Evolutionary conservation across 2,329 filamentous ascomycete species (phyloP).

Genomic region (Endothia cerciana): DNA sequence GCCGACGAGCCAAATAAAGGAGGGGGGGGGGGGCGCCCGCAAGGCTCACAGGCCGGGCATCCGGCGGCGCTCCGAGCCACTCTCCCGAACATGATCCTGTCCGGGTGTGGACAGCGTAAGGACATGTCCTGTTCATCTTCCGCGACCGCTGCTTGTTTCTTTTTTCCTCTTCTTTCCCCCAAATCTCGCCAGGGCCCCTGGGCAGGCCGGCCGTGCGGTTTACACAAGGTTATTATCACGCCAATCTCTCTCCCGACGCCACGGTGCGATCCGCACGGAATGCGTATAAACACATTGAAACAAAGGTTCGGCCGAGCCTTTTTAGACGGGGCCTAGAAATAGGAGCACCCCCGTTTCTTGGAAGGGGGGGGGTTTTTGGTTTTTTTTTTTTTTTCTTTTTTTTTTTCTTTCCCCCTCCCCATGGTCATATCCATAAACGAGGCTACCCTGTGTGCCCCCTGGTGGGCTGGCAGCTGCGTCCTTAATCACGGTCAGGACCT

Average conservation of each 20-base stretch:
- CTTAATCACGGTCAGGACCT: neutral
- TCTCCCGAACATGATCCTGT: too few relatives aligned
- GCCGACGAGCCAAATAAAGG: too few relatives aligned
- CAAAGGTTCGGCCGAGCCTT: neutral
- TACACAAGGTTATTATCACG: neutral
- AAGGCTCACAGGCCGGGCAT: too few relatives aligned
- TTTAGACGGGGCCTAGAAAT: neutral
- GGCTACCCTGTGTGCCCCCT: neutral
- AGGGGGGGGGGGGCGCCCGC: too few relatives aligned
- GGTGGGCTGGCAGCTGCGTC: neutral
- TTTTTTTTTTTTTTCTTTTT: neutral
- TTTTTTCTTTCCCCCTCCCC: neutral
- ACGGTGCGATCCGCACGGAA: conserved; percentile 6
- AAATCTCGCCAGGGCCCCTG: neutral
- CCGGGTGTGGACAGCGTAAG: too few relatives aligned
- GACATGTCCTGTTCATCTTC: too few relatives aligned
- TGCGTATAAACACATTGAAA: neutral
- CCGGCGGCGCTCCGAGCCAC: too few relatives aligned
- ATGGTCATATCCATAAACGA: neutral
- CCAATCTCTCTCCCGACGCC: neutral
- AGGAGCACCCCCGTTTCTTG: neutral
- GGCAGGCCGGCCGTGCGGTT: neutral
- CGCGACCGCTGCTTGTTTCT: too few relatives aligned
- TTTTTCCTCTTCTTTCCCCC: too few relatives aligned
- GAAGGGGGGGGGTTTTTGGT: too few relatives aligned